These are phyloP conservation scores for Angomonas deanei DNA, from an alignment of 208 protist species.

Conservation along the genomic window DNA sequence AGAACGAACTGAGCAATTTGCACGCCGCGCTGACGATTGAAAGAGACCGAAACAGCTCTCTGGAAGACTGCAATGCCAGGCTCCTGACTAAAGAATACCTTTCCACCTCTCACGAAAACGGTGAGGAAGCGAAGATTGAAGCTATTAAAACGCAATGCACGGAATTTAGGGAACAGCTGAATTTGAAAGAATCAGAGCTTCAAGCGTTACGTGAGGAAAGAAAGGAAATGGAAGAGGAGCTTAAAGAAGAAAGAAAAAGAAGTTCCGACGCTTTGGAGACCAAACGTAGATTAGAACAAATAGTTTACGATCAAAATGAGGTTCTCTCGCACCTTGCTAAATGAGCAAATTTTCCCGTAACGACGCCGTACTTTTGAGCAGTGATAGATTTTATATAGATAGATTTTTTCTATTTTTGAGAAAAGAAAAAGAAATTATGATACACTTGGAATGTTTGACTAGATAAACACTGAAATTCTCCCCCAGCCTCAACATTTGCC, in stretches of 20 bases:
- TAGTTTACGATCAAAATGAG: constrained; percentile 73
- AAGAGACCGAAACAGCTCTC: constrained; percentile 24
- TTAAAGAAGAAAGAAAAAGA: constrained; percentile 29
- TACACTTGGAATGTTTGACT: background rate
- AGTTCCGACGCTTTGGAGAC: constrained; percentile 42
- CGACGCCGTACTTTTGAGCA: no score
- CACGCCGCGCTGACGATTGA: constrained; percentile 26
- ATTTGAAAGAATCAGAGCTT: constrained; percentile 10
- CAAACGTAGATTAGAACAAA: constrained; percentile 71
- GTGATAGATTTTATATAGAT: no score
- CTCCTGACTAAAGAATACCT: constrained; percentile 62
- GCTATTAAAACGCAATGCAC: background rate
- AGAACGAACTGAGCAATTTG: constrained; percentile 40
- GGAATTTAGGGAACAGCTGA: constrained; percentile 7
- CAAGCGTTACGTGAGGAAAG: constrained; percentile 16
- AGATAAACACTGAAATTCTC: background rate
- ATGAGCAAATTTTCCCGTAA: constrained; percentile 11
- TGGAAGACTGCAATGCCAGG: constrained; percentile 72
- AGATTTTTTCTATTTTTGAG: background rate
- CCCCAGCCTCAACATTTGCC: background rate
- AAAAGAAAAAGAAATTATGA: background rate
- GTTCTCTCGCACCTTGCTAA: constrained; percentile 58
- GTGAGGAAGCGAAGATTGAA: constrained; percentile 1
- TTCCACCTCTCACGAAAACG: background rate
- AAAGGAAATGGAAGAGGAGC: constrained; percentile 9